Conservation (phyloP, 441 rosid species). For the Arabidopsis lyrata region DNA sequence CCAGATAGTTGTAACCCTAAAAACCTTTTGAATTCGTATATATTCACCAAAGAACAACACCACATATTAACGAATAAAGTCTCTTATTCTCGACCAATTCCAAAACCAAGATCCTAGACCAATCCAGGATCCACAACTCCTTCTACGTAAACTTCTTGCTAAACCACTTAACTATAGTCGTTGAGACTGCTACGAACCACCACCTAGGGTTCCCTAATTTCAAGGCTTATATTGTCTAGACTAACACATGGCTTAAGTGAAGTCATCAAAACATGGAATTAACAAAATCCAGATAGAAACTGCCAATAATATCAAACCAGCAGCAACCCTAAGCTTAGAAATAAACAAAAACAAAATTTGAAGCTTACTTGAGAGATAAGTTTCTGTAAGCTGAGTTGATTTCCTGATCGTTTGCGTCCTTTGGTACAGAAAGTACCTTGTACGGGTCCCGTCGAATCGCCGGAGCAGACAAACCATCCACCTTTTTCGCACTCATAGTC, state of each 20-base stretch:
- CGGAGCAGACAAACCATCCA: constrained; percentile 75
- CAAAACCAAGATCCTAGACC: background rate
- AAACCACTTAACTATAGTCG: background rate
- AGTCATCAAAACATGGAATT: background rate
- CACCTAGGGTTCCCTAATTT: too few species aligned
- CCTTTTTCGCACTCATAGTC: constrained; percentile 67
- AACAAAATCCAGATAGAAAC: background rate
- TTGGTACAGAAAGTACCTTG: constrained; percentile 81
- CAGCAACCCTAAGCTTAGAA: background rate
- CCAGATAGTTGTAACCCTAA: too few species aligned
- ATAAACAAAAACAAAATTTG: background rate
- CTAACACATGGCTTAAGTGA: background rate
- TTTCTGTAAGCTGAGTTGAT: constrained; percentile 92
- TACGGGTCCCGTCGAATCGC: constrained; percentile 79
- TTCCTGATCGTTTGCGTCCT: constrained; percentile 88
- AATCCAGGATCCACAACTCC: background rate
- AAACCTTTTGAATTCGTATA: too few species aligned
- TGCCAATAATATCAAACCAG: background rate
- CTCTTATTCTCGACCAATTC: background rate
- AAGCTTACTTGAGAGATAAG: constrained; percentile 81
- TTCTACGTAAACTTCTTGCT: background rate
- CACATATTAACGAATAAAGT: too few species aligned
- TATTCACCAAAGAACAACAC: background rate
- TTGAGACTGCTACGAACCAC: background rate
- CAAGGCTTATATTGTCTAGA: too few species aligned